These are phyloP conservation scores for Sherardia arvensis DNA, from an alignment of 257 asterid genomes.

Conservation along the genomic window DNA sequence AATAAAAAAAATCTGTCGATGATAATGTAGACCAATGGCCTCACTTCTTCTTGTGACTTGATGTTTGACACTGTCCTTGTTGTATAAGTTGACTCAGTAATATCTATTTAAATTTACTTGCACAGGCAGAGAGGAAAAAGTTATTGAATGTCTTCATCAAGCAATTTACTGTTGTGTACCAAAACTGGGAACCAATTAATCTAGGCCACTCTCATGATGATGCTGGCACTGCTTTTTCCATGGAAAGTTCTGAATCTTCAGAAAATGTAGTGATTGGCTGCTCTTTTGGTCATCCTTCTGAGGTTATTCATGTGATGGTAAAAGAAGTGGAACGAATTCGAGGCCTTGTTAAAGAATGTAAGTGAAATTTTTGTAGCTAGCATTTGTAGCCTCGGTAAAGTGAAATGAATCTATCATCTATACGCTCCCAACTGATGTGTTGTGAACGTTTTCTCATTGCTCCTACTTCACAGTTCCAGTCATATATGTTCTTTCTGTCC, in stretches of 20 bases:
- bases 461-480: not conserved
- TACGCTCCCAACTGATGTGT: not conserved
- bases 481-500: not conserved
- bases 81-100: conserved; percentile 10
- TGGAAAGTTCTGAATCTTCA: conserved; percentile 27
- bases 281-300: conserved; percentile 83
- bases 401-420: not conserved
- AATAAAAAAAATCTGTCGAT: no score
- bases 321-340: conserved; percentile 57
- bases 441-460: not conserved
- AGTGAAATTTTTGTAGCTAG: conserved; percentile 39
- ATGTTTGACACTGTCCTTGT: not conserved
- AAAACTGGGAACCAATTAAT: conserved; percentile 68
- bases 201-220: conserved; percentile 41
- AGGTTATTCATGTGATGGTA: conserved; percentile 42
- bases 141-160: conserved; percentile 57
- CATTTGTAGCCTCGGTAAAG: no score
- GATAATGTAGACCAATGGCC: not conserved
- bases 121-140: conserved; percentile 76
- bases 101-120: conserved; percentile 15
- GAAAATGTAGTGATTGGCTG: conserved; percentile 73
- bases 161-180: conserved; percentile 64
- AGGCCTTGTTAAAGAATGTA: conserved; percentile 54
- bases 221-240: conserved; percentile 20
- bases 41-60: not conserved